Conservation (phyloP, 2,329 filamentous ascomycete genomes). For the Colletotrichum truncatum region DNA sequence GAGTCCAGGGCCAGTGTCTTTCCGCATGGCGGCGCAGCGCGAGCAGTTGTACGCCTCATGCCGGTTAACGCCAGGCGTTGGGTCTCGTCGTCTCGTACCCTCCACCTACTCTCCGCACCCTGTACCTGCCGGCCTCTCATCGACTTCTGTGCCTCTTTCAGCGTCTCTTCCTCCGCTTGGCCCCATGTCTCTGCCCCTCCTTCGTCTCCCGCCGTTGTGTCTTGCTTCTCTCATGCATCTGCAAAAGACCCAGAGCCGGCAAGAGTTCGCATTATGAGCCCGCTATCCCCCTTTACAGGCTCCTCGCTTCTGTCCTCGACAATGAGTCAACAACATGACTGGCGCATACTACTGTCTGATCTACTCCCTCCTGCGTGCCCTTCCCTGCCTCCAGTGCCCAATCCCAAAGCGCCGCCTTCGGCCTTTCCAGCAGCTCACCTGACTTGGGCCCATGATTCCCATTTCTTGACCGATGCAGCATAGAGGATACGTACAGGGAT, state of each 20-base stretch:
- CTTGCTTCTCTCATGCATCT: slow-evolving; percentile 14
- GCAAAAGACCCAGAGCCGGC: slow-evolving; percentile 9
- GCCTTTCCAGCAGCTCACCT: slow-evolving; percentile 36
- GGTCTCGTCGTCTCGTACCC: background rate
- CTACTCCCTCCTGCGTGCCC: slow-evolving; percentile 33
- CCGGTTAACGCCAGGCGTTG: slow-evolving; percentile 21
- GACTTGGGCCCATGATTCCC: slow-evolving; percentile 37
- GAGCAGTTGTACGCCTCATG: slow-evolving; percentile 36
- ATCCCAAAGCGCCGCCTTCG: slow-evolving; percentile 34
- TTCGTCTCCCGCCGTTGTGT: slow-evolving; percentile 14
- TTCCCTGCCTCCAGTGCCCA: slow-evolving; percentile 31
- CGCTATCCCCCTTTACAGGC: background rate
- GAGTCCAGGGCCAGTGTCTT: slow-evolving; percentile 40
- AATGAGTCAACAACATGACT: slow-evolving; percentile 35
- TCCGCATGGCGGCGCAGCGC: slow-evolving; percentile 55
- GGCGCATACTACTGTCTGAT: slow-evolving; percentile 30
- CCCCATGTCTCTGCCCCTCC: background rate
- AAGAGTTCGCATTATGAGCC: slow-evolving; percentile 14
- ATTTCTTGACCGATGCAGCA: slow-evolving; percentile 37
- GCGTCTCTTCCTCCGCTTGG: slow-evolving; percentile 3
- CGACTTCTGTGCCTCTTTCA: background rate
- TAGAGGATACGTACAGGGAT: slow-evolving; percentile 8
- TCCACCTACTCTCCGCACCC: slow-evolving; percentile 9
- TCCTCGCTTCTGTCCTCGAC: slow-evolving; percentile 3
- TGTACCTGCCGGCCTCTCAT: slow-evolving; percentile 10